These are phyloP conservation scores for Pythium rishiriense DNA, from an alignment of 352 stramenopile genomes.

Conservation along the genomic window DNA sequence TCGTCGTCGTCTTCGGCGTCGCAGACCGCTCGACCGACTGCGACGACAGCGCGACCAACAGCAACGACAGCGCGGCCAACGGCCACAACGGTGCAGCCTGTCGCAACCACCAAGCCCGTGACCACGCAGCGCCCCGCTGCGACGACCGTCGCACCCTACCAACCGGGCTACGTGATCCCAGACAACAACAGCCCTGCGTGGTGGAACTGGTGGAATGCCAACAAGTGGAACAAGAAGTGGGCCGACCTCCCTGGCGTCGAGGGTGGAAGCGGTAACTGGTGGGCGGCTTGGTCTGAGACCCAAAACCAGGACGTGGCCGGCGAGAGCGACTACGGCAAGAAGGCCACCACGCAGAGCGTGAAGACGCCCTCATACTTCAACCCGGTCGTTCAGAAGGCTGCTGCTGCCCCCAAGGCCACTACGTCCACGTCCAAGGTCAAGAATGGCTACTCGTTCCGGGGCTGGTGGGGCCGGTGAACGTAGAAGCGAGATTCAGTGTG, in stretches of 20 bases:
- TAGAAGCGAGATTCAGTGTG: not conserved
- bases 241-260: slow-evolving; percentile 7
- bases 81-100: not conserved
- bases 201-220: slow-evolving; percentile 19
- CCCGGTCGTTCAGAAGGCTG: not conserved
- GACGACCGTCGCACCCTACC: slow-evolving; percentile 7
- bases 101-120: not conserved
- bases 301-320: not conserved
- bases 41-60: not conserved
- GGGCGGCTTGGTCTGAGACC: slow-evolving; percentile 1
- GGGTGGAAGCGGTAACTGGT: slow-evolving; percentile 17
- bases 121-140: not conserved
- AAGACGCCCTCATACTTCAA: not conserved
- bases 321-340: slow-evolving; percentile 1
- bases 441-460: slow-evolving; percentile 16
- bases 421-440: not conserved
- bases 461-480: slow-evolving; percentile 12
- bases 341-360: not conserved
- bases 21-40: not conserved
- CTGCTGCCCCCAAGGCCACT: not conserved
- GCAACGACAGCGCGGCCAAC: not conserved
- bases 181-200: slow-evolving; percentile 13
- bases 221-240: slow-evolving; percentile 23
- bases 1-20: not conserved
- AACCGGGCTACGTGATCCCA: slow-evolving; percentile 11